Base-by-base conservation (phyloP, 768 basidiomycete genomes). In the Collybia sp. region DNA sequence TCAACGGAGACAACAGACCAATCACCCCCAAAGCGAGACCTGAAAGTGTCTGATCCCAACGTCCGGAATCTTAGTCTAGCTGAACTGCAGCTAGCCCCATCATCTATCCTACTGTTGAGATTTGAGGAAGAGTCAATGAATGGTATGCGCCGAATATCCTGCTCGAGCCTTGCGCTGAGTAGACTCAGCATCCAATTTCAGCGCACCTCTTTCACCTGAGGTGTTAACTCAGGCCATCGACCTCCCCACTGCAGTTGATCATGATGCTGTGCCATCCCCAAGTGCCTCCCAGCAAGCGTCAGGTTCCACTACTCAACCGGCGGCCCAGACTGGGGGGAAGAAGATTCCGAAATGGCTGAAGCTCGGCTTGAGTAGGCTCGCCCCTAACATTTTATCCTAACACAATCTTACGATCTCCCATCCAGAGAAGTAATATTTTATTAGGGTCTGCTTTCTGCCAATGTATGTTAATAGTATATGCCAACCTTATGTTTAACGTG, bases 331-430 rank as follows among this genome's bases (percentile, higher is more conserved):
- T 43, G 33, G 58, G 41, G 77, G 73, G 44, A 78, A 71, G 64
- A 88, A 87, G 66, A 65, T 84, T 48, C 85, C 88, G 11, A 88
- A 88, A 57, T 91, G 87, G 89, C 55, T 92, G 19, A 90, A 88
- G 61, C 57, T 84, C 39, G 82, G 80, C 30, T 52, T 67, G 41
- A 83, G 83, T 84, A 53, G 58, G 80, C 61, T 34, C 43, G 51
- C n/a, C 13, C 37, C 25, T 37, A 17, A n/a, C 18, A 39, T 17
- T 10, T 34, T 13, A 37, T 37, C 13, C 17, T 18, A 18, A 3
- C 35, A 6, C 13, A 18, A 37, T 37, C 13, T 37, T 10, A 37
- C 25, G 17, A 37, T 4, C 3, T 3, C 10, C 10, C 17, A 37
- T 37, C 35, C 35, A 37, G 35, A 37, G 35, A 37, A 37, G 17